phyloP scores from a whole-genome alignment of 495 filamentous ascomycete species.

The Thozetella sp. region DNA sequence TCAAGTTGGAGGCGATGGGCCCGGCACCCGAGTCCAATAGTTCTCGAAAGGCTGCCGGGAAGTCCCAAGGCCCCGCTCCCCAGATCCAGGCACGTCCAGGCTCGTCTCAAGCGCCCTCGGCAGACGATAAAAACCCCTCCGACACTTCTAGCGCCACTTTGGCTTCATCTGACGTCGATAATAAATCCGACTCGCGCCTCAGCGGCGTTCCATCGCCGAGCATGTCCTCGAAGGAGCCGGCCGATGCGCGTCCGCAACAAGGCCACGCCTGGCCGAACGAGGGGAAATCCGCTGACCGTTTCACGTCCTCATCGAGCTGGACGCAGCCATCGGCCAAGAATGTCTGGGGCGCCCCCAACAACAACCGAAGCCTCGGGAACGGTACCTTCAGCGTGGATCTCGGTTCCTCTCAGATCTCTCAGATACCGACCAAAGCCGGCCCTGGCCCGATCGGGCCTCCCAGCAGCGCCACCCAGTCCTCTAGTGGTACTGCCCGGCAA shows the following conservation, averaged over 20 bases:
- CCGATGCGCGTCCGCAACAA: conserved; percentile 16
- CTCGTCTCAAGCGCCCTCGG: conserved; percentile 7
- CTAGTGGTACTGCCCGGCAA: conserved; percentile 14
- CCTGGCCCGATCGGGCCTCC: conserved; percentile 46
- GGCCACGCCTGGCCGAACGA: conserved; percentile 19
- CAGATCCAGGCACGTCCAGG: conserved; percentile 36
- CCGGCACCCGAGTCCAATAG: conserved; percentile 65
- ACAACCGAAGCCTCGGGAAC: conserved; percentile 72
- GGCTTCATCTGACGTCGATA: conserved; percentile 2
- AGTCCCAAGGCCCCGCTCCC: conserved; percentile 35
- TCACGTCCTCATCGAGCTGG: conserved; percentile 28
- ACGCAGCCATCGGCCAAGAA: conserved; percentile 52
- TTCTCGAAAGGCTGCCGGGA: conserved; percentile 43
- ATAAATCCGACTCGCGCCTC: conserved; percentile 11
- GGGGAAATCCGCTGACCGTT: conserved; percentile 31
- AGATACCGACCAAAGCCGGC: conserved; percentile 30
- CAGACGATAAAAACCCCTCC: conserved; percentile 11
- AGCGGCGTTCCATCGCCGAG: conserved; percentile 13
- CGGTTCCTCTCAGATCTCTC: conserved; percentile 39
- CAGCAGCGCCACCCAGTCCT: conserved; percentile 9
- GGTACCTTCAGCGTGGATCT: conserved; percentile 75
- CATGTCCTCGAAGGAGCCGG: conserved; percentile 10
- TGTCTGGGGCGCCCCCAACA: conserved; percentile 75
- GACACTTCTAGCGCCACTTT: conserved; percentile 11
- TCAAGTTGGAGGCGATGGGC: conserved; percentile 81